Conservation (phyloP, 1,284 basidiomycete species). For the Cyathus olla region DNA sequence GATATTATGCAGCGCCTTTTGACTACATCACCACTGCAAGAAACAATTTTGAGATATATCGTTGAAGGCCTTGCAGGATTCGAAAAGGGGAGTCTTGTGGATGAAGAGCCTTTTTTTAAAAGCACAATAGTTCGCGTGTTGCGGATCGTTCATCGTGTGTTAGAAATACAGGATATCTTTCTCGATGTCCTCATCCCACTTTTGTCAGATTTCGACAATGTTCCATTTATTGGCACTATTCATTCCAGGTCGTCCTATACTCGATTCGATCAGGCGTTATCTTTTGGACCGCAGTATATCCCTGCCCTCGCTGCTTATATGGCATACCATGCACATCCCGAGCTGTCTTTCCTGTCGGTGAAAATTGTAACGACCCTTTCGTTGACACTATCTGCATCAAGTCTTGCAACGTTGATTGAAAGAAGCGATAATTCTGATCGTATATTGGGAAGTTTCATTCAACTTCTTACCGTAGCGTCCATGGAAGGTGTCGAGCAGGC, state of each 20-base stretch:
- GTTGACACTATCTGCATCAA: constrained; percentile 66
- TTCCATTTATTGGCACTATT: constrained; percentile 62
- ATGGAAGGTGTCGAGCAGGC: constrained; percentile 68
- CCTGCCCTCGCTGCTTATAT: constrained; percentile 90
- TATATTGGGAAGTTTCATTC: constrained; percentile 87
- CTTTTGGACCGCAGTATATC: constrained; percentile 82
- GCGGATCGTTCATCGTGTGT: constrained; percentile 84
- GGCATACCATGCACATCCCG: constrained; percentile 76
- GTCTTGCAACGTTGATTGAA: constrained; percentile 85
- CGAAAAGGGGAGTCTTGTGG: constrained; percentile 70
- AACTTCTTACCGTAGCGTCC: constrained; percentile 74
- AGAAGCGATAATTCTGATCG: constrained; percentile 87
- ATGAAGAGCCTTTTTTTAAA: constrained; percentile 78
- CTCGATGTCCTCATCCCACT: constrained; percentile 89
- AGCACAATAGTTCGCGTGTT: constrained; percentile 85
- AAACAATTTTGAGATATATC: constrained; percentile 81
- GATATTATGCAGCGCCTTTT: constrained; percentile 87
- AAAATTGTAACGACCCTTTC: constrained; percentile 85
- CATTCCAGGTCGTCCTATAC: constrained; percentile 78
- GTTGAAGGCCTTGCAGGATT: constrained; percentile 83
- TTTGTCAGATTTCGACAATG: constrained; percentile 73
- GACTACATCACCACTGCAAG: constrained; percentile 77
- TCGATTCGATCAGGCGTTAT: constrained; percentile 84
- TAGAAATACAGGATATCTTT: constrained; percentile 92
- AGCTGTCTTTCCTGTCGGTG: constrained; percentile 84